Evolutionary conservation across 1,139 yeast genomes (phyloP).

Genomic region (Williopsis jadinii): DNA sequence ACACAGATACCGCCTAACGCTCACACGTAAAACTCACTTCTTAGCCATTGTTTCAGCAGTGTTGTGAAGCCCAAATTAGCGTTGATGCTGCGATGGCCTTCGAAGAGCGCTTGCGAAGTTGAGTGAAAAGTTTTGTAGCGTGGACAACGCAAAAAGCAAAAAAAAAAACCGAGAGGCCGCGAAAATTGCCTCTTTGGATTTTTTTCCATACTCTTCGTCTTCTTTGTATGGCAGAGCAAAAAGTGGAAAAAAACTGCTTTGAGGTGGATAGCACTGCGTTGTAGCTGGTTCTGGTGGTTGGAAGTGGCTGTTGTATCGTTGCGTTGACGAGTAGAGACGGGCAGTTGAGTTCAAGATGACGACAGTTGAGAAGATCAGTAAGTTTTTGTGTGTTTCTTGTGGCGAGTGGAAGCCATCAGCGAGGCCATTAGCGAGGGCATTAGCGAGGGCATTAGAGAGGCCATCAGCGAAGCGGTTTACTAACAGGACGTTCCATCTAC

Average conservation of each 20-base stretch:
- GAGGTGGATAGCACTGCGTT: no score
- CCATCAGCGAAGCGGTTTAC: background rate
- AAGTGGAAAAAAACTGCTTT: background rate
- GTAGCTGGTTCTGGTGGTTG: no score
- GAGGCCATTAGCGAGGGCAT: no score
- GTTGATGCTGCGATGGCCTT: no score
- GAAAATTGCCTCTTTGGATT: background rate
- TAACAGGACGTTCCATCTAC: slow-evolving; percentile 26
- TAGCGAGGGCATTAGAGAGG: no score
- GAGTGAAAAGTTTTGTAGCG: no score
- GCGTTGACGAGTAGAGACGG: background rate
- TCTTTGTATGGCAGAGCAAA: background rate
- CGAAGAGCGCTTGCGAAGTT: no score
- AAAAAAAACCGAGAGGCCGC: background rate
- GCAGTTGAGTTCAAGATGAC: slow-evolving; percentile 9
- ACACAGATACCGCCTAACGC: no score
- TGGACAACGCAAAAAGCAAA: no score
- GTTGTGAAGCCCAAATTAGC: no score
- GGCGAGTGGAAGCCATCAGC: background rate
- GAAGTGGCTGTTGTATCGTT: background rate
- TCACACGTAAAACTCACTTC: slow-evolving; percentile 9
- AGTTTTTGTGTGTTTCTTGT: background rate
- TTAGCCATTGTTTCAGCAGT: slow-evolving; percentile 17
- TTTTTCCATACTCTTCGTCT: no score
- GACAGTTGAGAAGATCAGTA: slow-evolving; percentile 22